A percentile compares a stretch with the other conserved stretches of the same genome.
These are phyloP conservation scores for Hanseniaspora nectarophila DNA, from an alignment of 805 yeast genomes.

Conservation along the genomic window DNA sequence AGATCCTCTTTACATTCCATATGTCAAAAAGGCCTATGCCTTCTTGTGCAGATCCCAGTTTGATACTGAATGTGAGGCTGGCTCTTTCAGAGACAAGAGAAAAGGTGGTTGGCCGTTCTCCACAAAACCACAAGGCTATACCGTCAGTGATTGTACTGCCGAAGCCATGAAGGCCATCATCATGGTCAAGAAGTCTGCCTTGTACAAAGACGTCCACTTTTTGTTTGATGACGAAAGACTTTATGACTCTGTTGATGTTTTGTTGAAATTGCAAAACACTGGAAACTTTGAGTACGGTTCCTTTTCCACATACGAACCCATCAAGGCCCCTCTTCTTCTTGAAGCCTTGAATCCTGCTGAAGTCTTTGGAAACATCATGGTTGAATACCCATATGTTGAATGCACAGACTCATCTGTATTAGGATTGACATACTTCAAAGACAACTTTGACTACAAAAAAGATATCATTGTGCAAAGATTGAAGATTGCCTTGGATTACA, in stretches of 20 bases:
- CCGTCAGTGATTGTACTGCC: slow-evolving; percentile 94
- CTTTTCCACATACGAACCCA: slow-evolving; percentile 80
- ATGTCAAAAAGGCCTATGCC: slow-evolving; percentile 52
- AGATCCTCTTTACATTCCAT: slow-evolving; percentile 48
- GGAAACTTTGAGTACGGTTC: slow-evolving; percentile 79
- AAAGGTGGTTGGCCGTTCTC: slow-evolving; percentile 94
- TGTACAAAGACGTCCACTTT: slow-evolving; percentile 36
- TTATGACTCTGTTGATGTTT: slow-evolving; percentile 60
- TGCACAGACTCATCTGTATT: slow-evolving; percentile 92
- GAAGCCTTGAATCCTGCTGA: slow-evolving; percentile 90
- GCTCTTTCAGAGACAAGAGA: slow-evolving; percentile 71
- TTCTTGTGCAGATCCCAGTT: slow-evolving; percentile 78
- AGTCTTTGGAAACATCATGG: slow-evolving; percentile 96
- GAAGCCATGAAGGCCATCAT: slow-evolving; percentile 87
- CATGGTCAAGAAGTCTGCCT: slow-evolving; percentile 66
- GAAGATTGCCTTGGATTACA: slow-evolving; percentile 59
- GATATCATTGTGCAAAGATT: slow-evolving; percentile 61
- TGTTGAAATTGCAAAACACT: slow-evolving; percentile 64
- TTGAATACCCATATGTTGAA: slow-evolving; percentile 95
- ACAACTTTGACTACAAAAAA: slow-evolving; percentile 51
- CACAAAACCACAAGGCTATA: slow-evolving; percentile 89
- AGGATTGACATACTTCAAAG: slow-evolving; percentile 69
- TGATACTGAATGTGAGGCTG: slow-evolving; percentile 61
- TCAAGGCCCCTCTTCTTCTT: slow-evolving; percentile 63
- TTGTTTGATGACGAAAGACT: slow-evolving; percentile 47